phyloP scores from a whole-genome alignment of 371 early-diverging fungal species.

The Mucor velutinosus region DNA sequence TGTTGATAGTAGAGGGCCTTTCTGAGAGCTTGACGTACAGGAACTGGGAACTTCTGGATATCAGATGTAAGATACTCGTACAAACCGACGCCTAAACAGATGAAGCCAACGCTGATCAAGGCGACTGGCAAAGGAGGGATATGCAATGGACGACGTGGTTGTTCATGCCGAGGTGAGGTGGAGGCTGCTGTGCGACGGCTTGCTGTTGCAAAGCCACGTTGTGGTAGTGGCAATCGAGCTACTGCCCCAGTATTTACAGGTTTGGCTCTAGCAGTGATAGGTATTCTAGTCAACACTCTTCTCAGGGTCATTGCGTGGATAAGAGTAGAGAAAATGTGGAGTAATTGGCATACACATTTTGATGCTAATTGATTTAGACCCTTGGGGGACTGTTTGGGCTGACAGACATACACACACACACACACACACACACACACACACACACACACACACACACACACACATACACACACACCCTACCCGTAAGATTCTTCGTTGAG shows the following conservation, averaged over 20 bases:
- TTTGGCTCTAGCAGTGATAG: not conserved
- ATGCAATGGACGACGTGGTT: constrained; percentile 18
- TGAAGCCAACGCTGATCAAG: constrained; percentile 42
- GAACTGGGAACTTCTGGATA: constrained; percentile 59
- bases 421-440: too few species aligned
- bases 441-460: too few species aligned
- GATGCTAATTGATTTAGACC: not conserved
- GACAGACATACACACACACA: not conserved
- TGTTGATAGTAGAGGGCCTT: constrained; percentile 66
- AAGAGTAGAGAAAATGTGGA: not conserved
- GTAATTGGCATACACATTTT: not conserved
- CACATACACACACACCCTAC: not conserved
- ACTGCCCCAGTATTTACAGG: not conserved
- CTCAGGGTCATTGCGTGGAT: not conserved
- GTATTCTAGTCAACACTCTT: not conserved
- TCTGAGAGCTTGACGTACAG: constrained; percentile 57
- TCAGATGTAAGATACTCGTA: constrained; percentile 60
- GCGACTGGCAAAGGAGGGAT: constrained; percentile 43
- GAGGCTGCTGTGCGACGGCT: constrained; percentile 2
- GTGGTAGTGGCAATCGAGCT: not conserved
- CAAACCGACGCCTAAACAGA: constrained; percentile 52
- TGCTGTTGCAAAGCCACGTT: not conserved
- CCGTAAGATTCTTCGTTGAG: not conserved
- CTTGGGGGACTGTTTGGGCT: not conserved
- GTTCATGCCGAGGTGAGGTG: not conserved